These are phyloP conservation scores for Hypoxylon sp. DNA, from an alignment of 2,329 filamentous ascomycete species.

Conservation along the genomic window DNA sequence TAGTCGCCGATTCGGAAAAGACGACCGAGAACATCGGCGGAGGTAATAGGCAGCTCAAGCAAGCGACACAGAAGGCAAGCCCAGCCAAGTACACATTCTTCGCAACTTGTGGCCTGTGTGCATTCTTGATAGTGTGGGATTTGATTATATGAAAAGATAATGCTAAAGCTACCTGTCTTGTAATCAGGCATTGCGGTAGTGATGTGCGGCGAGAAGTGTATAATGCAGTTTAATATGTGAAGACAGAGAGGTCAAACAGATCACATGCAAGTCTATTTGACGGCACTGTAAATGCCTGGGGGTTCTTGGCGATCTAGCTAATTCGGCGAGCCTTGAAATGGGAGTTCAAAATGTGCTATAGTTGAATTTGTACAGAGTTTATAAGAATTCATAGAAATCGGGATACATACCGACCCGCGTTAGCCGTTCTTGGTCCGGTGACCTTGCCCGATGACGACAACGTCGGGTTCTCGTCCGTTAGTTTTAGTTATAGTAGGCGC, in stretches of 20 bases:
- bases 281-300: conserved; percentile 2
- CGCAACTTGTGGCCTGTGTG: conserved; percentile 81
- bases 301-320: conserved; percentile 9
- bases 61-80: conserved; percentile 80
- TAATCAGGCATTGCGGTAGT: conserved; percentile 8
- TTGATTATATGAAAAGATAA: conserved; percentile 68
- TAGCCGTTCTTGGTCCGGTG: conserved; percentile 21
- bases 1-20: conserved; percentile 85
- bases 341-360: conserved; percentile 2
- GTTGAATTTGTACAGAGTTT: conserved; percentile 28
- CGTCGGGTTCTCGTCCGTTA: neutral
- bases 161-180: neutral
- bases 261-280: conserved; percentile 20
- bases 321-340: neutral
- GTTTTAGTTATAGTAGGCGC: neutral
- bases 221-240: conserved; percentile 33
- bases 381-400: conserved; percentile 18
- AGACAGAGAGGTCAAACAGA: conserved; percentile 14
- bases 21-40: conserved; percentile 89
- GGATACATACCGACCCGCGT: conserved; percentile 26
- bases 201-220: neutral
- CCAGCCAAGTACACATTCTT: conserved; percentile 85
- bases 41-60: conserved; percentile 92
- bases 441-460: conserved; percentile 32
- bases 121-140: conserved; percentile 84